Evolutionary conservation across 257 asterid genomes (phyloP).

Genomic region (Lavandula angustifolia): DNA sequence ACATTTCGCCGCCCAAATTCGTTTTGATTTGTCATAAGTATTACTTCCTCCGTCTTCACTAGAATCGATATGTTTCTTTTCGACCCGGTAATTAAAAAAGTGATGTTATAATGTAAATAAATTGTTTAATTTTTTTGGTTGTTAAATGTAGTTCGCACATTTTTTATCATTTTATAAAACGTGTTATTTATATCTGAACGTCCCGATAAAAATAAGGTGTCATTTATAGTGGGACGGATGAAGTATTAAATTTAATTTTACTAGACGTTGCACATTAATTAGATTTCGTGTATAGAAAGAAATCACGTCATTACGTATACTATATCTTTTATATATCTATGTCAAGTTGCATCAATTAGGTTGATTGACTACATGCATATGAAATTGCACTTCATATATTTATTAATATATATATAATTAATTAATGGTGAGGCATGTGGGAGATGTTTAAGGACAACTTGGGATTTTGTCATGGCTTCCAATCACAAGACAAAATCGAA

Average conservation of each 20-base stretch:
- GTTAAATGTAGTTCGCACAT: too few species aligned
- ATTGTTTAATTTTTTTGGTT: too few species aligned
- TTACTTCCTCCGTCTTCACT: too few species aligned
- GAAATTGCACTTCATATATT: constrained; percentile 6
- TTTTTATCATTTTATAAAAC: too few species aligned
- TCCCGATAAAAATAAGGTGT: too few species aligned
- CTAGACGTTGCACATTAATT: not conserved
- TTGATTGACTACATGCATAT: constrained; percentile 27
- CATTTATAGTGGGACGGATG: too few species aligned
- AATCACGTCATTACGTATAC: too few species aligned
- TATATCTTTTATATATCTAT: not conserved
- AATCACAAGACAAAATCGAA: constrained; percentile 32
- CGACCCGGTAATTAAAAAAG: too few species aligned
- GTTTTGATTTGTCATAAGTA: not conserved
- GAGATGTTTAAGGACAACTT: constrained; percentile 53
- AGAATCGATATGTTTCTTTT: too few species aligned
- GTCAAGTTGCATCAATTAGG: constrained; percentile 31
- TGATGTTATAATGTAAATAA: too few species aligned
- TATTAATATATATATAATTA: constrained; percentile 1
- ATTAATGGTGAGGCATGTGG: constrained; percentile 50
- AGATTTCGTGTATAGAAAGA: not conserved
- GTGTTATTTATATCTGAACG: too few species aligned
- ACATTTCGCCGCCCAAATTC: constrained; percentile 36
- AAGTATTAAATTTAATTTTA: too few species aligned
- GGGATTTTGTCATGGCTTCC: constrained; percentile 21